phyloP scores from a whole-genome alignment of 2,329 filamentous ascomycete genomes.

The Botrytis elliptica region DNA sequence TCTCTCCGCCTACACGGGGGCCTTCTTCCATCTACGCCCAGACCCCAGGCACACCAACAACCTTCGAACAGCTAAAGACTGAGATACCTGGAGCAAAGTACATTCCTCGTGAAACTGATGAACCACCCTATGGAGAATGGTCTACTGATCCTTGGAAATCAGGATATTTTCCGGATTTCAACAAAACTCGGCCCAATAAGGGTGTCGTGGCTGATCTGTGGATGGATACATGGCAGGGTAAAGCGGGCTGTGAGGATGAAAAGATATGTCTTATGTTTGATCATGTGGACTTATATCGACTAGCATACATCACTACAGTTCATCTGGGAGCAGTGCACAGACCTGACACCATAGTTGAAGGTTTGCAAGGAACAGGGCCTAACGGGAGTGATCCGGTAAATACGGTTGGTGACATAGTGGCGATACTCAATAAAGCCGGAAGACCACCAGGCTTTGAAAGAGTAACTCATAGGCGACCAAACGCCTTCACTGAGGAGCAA shows the following conservation, averaged over 20 bases:
- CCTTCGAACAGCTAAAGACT: neutral
- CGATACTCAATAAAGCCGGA: neutral
- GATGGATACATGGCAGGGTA: neutral
- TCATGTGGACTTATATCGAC: constrained; percentile 5
- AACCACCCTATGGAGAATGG: neutral
- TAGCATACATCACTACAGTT: neutral
- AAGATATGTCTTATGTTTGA: neutral
- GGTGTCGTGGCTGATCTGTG: neutral
- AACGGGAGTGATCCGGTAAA: rapidly evolving
- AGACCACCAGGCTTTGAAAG: neutral
- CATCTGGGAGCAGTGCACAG: neutral
- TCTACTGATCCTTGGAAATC: neutral
- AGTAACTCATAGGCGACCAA: neutral
- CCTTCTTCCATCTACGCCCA: neutral
- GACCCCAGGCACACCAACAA: neutral
- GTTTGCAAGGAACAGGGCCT: no score
- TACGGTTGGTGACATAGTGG: neutral
- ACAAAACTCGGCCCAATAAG: neutral
- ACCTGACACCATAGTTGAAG: neutral
- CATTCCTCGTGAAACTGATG: neutral
- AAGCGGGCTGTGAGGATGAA: neutral
- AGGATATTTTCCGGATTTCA: neutral
- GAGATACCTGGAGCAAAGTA: neutral
- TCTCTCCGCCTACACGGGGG: neutral
- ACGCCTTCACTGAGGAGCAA: neutral